Percentiles rank a stretch among this genome's conserved stretches.
Conservation (phyloP, 2,329 filamentous ascomycete species). For the Phyllosticta citriasiana region DNA sequence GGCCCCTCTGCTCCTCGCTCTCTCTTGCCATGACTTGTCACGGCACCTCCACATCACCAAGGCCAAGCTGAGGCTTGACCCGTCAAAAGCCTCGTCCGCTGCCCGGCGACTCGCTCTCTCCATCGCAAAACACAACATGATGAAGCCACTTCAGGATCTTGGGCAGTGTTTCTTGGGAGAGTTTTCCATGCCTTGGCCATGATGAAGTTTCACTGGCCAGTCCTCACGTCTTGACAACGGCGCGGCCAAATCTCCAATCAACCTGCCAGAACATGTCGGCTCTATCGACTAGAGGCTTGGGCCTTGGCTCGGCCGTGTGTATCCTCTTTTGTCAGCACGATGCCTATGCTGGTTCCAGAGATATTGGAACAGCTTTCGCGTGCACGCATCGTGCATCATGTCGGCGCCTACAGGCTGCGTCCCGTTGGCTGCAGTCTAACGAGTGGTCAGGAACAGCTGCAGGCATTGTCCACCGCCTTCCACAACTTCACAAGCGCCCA, state of each 20-base stretch:
- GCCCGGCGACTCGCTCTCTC: not conserved
- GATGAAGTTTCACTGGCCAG: not conserved
- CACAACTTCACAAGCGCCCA: not conserved
- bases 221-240: not conserved
- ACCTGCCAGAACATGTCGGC: not conserved
- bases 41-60: not conserved
- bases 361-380: not conserved
- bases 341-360: not conserved
- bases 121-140: not conserved
- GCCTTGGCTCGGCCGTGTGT: not conserved
- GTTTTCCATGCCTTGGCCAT: not conserved
- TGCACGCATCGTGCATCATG: not conserved
- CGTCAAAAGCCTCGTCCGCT: not conserved
- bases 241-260: not conserved
- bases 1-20: not conserved
- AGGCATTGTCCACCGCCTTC: slow-evolving; percentile 8
- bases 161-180: not conserved
- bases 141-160: not conserved
- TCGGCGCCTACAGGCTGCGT: slow-evolving; percentile 4
- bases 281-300: not conserved
- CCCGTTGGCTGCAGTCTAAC: slow-evolving; percentile 6
- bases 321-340: not conserved
- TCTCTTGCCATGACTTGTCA: not conserved
- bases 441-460: slow-evolving; percentile 9
- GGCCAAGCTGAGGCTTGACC: not conserved